Base-by-base conservation (phyloP, 805 yeast species). In the Starmera dryadoides region DNA sequence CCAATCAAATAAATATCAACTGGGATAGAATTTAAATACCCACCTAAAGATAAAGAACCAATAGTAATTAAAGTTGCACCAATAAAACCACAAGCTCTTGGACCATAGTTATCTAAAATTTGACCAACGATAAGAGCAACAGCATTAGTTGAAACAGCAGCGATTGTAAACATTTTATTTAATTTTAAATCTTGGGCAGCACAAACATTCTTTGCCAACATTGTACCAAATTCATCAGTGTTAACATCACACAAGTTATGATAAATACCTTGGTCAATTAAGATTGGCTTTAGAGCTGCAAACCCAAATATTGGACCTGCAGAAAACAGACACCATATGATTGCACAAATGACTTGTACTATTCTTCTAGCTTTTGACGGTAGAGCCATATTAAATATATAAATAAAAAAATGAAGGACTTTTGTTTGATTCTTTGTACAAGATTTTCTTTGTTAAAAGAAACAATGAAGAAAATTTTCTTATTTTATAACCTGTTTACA, bases 231-330 rank as follows among this genome's bases (percentile, higher is more conserved):
- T 14, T 21, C 28, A 17, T 28, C 42, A n/a, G 47, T 56, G n/a
- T 47, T 44, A 2, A 58, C 53, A 3, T 65, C 55, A 56, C 97
- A 89, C 7, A 66, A 54, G 2, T 79, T 74, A 19, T 69, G 59
- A 52, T 89, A 91, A 4, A 89, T 81, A 4, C 91, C 88, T 55
- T 91, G 89, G 9, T 68, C 58, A 16, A 87, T 72, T 33, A 91
- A 63, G 10, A 89, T 76, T 6, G 95, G 94, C 55, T 91, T 91
- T 39, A 89, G 65, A 3, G 98, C 97, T 19, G 97, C 96, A 65
- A 89, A 89, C 4, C 98, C 98, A 68, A 89, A 89, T 12, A 89
- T 80, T 1, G 94, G 87, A 6, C 97, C 98, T 0, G 96, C 96
- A 1, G 96, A 87, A 30, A 86, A 67, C 12, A 89, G 63, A 63